Base-by-base conservation (phyloP, 75 land plant species). In the Ceratopteris richardii region DNA sequence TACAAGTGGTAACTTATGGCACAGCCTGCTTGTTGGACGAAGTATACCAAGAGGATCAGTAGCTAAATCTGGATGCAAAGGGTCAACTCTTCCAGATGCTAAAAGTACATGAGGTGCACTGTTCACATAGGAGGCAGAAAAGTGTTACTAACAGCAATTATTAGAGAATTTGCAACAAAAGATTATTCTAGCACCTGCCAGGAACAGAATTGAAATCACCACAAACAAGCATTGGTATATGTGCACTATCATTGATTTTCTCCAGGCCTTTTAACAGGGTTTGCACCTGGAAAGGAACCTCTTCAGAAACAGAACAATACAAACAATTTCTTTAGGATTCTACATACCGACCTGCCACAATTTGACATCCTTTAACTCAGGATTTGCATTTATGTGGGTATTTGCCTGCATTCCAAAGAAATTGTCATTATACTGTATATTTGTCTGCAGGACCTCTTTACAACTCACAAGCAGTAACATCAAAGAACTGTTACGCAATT, bases 401-500 rank as follows among this genome's bases (percentile, higher is more conserved):
- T 94, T 94, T 47, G 98, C 98, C 98, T 94, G 83, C 50, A 46
- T n/a, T n/a, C n/a, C n/a, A n/a, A n/a, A n/a, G n/a, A n/a, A n/a
- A n/a, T n/a, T n/a, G n/a, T n/a, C n/a, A n/a, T n/a, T n/a, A n/a
- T n/a, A n/a, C n/a, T n/a, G n/a, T n/a, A n/a, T n/a, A n/a, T n/a
- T n/a, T n/a, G n/a, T n/a, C n/a, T n/a, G n/a, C n/a, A n/a, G n/a
- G n/a, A n/a, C n/a, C n/a, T n/a, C n/a, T n/a, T n/a, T n/a, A n/a
- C n/a, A n/a, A n/a, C n/a, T n/a, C n/a, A n/a, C n/a, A n/a, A n/a
- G n/a, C n/a, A n/a, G n/a, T n/a, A n/a, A n/a, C n/a, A n/a, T n/a
- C n/a, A n/a, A n/a, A n/a, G n/a, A n/a, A n/a, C n/a, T n/a, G n/a
- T n/a, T n/a, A n/a, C n/a, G n/a, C n/a, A n/a, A n/a, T n/a, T n/a